Evolutionary conservation across 1,284 basidiomycete species (phyloP).

Genomic region (Afroboletus lepidellus): DNA sequence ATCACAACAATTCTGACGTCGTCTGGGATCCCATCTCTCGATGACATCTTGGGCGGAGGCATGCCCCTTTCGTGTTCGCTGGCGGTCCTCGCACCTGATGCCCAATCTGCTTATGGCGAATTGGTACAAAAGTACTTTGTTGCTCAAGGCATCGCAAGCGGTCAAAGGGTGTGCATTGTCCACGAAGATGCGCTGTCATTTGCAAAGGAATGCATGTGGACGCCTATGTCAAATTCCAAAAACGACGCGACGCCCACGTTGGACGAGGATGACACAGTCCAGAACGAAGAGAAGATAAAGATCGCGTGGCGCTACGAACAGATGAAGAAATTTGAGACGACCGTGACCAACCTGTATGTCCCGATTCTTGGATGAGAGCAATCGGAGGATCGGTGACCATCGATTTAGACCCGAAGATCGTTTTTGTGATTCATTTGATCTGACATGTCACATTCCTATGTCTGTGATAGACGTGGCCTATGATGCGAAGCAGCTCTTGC

Average conservation of each 20-base stretch:
- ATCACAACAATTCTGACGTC: slow-evolving; percentile 69
- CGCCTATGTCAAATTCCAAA: slow-evolving; percentile 36
- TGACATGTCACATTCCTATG: slow-evolving; percentile 59
- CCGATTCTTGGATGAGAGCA: slow-evolving; percentile 16
- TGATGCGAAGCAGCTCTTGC: slow-evolving; percentile 37
- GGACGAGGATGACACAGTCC: slow-evolving; percentile 34
- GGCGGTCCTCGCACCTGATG: slow-evolving; percentile 77
- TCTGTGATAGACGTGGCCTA: slow-evolving; percentile 46
- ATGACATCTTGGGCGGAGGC: slow-evolving; percentile 93
- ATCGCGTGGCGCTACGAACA: slow-evolving; percentile 96
- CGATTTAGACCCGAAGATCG: slow-evolving; percentile 50
- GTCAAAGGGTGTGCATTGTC: slow-evolving; percentile 71
- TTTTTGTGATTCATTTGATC: slow-evolving; percentile 72
- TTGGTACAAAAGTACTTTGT: slow-evolving; percentile 87
- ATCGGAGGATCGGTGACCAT: slow-evolving; percentile 12
- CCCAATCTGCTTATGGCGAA: slow-evolving; percentile 83
- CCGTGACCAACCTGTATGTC: slow-evolving; percentile 59
- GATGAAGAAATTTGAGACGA: slow-evolving; percentile 91
- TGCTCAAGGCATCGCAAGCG: slow-evolving; percentile 78
- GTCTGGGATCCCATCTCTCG: slow-evolving; percentile 91
- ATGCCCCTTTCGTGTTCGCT: slow-evolving; percentile 81
- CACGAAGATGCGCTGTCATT: slow-evolving; percentile 56
- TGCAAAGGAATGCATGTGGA: slow-evolving; percentile 80
- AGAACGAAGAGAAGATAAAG: slow-evolving; percentile 59
- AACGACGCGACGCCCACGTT: slow-evolving; percentile 16